A percentile compares a stretch with the other conserved stretches of the same genome.
These are phyloP conservation scores for Boletus sp. DNA, from an alignment of 1,284 basidiomycete species.

Conservation along the genomic window DNA sequence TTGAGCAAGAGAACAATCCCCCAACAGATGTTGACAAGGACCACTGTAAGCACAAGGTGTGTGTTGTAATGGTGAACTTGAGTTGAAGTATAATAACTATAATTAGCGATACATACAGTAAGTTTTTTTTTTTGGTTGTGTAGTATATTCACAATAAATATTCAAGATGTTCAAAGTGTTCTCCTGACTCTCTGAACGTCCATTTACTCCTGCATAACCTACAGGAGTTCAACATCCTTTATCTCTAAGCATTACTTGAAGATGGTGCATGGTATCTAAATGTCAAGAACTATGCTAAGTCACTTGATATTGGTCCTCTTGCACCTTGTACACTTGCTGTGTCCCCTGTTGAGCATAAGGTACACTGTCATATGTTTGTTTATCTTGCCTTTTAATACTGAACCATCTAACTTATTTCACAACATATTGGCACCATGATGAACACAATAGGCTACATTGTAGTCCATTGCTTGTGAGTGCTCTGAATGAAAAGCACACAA, in stretches of 20 bases:
- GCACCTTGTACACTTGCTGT: not conserved
- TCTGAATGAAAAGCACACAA: not conserved
- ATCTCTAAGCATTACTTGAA: not conserved
- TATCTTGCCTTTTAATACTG: too few species aligned
- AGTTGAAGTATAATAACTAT: too few species aligned
- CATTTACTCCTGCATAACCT: constrained; percentile 30
- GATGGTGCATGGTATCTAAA: not conserved
- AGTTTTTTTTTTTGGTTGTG: not conserved
- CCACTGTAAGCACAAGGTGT: too few species aligned
- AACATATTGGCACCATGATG: not conserved
- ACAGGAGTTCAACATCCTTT: constrained; percentile 24
- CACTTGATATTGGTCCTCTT: not conserved
- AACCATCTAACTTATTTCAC: not conserved
- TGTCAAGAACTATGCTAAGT: not conserved
- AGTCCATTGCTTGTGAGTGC: not conserved
- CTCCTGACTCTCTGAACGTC: not conserved
- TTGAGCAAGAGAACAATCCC: too few species aligned
- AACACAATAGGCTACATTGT: not conserved
- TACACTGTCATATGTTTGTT: not conserved
- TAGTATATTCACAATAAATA: not conserved
- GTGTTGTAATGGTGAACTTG: too few species aligned
- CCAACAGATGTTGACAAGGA: too few species aligned
- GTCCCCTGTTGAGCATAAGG: not conserved
- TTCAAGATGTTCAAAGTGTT: not conserved
- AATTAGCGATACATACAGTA: constrained; percentile 10